phyloP scores from a whole-genome alignment of 768 basidiomycete species.

The Paxillus ammoniavirescens region DNA sequence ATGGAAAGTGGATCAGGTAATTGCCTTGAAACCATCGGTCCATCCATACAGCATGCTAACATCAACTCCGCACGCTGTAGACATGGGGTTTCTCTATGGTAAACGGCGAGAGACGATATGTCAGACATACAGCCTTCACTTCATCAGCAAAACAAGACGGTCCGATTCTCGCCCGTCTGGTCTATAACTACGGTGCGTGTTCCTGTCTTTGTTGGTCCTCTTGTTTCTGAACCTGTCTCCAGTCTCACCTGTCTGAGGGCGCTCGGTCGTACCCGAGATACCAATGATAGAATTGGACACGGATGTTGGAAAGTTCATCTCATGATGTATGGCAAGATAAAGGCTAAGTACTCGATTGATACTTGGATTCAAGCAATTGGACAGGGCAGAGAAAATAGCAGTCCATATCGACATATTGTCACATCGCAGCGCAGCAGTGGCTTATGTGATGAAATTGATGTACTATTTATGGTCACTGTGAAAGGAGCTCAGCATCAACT shows the following conservation, averaged over 20 bases:
- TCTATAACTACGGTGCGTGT: slow-evolving; percentile 68
- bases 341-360: neutral
- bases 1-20: slow-evolving; percentile 68
- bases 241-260: slow-evolving; percentile 18
- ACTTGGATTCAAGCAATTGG: too few relatives aligned
- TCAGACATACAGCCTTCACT: slow-evolving; percentile 60
- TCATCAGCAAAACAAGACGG: slow-evolving; percentile 54
- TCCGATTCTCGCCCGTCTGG: slow-evolving; percentile 49
- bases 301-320: too few relatives aligned
- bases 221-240: slow-evolving; percentile 11
- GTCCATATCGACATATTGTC: neutral
- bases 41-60: neutral
- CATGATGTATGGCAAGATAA: neutral
- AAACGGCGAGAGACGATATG: slow-evolving; percentile 58
- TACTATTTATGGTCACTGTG: neutral
- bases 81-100: slow-evolving; percentile 66
- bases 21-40: slow-evolving; percentile 4
- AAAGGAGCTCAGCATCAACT: neutral
- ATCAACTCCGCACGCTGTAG: slow-evolving; percentile 17
- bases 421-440: neutral
- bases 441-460: neutral
- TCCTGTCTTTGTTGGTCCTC: neutral
- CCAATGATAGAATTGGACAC: too few relatives aligned
- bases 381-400: neutral
- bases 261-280: too few relatives aligned